Base-by-base conservation (phyloP, 495 filamentous ascomycete genomes). In the Daldinia vernicosa region DNA sequence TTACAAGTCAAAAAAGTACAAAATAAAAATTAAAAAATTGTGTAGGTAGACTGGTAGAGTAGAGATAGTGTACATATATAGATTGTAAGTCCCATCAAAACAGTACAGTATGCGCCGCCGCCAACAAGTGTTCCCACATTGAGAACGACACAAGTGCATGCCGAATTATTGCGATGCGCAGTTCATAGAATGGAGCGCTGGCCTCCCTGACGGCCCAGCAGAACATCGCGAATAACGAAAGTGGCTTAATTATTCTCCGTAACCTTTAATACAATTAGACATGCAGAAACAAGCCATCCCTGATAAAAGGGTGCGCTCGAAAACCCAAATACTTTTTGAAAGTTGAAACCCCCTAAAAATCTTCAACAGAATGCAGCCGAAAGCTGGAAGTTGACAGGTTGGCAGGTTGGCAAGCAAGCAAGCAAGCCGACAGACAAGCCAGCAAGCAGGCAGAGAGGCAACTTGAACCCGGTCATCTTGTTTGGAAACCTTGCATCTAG, bases 161-260 rank as follows among this genome's bases (percentile, higher is more conserved):
- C 53, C 17, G 35, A 59, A 63, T 66, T 67, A 72, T 72, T 72
- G 53, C 60, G 70, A 72, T 72, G 70, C 54, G 70, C 70, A 71
- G 33, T 63, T 67, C 45, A 50, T 63, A 52, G 58, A 53, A 63
- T 26, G 32, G 22, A 55, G 33, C 43, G 27, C 35, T 69, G 24
- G 37, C 33, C 54, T 69, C 60, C 60, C 43, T 69, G 19, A 40
- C 26, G 19, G 22, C 6, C 17, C 9, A 64, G 60, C 17, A 54
- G 61, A 62, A 30, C 57, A 39, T 40, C 45, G 47, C 60, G 67
- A 66, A 66, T 66, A 56, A 33, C 56, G 40, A 70, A 53, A 28
- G 33, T 59, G 55, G 57, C 60, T 66, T 59, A 51, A 76, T 76
- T 64, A 69, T 69, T 63, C 66, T 69, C 66, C 70, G 70, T 30